phyloP scores from a whole-genome alignment of 768 basidiomycete species.

The Floccularia luteovirens region DNA sequence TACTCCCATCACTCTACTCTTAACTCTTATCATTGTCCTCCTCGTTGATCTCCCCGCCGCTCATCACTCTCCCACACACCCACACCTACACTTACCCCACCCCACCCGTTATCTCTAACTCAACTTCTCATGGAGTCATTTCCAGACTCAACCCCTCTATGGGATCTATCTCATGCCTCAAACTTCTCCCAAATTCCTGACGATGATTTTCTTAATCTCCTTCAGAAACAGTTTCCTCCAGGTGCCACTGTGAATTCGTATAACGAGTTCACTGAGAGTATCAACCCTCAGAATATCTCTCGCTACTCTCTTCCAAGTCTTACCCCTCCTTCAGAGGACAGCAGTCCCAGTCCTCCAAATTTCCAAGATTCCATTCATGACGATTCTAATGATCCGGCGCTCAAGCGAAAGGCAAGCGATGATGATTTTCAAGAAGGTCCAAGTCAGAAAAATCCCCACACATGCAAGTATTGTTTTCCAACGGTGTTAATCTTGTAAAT shows the following conservation, averaged over 20 bases:
- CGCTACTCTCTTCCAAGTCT: constrained; percentile 40
- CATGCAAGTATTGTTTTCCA: constrained; percentile 29
- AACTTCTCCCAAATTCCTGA: constrained; percentile 61
- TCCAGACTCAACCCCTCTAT: constrained; percentile 42
- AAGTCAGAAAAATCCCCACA: constrained; percentile 59
- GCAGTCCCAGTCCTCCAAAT: constrained; percentile 71
- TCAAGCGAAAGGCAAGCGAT: constrained; percentile 76
- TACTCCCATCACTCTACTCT: neutral
- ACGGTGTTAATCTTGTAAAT: neutral
- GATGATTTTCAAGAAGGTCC: constrained; percentile 60
- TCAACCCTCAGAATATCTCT: constrained; percentile 56
- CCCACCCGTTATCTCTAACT: too few relatives aligned
- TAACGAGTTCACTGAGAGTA: constrained; percentile 29
- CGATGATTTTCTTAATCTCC: constrained; percentile 69
- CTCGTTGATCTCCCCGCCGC: constrained; percentile 3
- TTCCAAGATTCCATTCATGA: constrained; percentile 25
- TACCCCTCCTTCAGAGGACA: constrained; percentile 66
- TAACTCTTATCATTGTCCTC: too few relatives aligned
- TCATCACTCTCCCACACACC: too few relatives aligned
- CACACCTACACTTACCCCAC: too few relatives aligned
- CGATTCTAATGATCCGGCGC: constrained; percentile 35
- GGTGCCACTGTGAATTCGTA: constrained; percentile 9
- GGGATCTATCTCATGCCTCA: constrained; percentile 58
- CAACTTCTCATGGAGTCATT: constrained; percentile 48
- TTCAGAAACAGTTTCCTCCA: constrained; percentile 67